Percentiles rank a stretch among this genome's conserved stretches.
phyloP scores from a whole-genome alignment of 2,329 filamentous ascomycete species.

The Trichophyton simii region DNA sequence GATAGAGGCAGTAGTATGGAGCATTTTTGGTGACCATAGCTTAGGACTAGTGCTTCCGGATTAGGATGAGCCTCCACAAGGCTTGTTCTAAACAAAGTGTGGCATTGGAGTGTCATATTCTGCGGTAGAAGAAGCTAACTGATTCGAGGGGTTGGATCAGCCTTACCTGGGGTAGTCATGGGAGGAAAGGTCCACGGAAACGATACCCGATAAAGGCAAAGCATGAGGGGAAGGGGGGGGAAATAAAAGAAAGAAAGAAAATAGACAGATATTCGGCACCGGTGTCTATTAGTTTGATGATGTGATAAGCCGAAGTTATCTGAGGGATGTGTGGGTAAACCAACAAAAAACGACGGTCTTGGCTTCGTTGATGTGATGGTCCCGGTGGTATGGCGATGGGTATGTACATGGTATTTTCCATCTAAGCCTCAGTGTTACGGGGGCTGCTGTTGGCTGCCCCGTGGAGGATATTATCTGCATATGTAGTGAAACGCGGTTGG shows the following conservation, averaged over 20 bases:
- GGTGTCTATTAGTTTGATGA: background rate
- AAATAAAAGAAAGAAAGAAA: background rate
- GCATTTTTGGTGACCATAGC: background rate
- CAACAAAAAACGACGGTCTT: background rate
- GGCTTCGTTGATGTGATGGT: background rate
- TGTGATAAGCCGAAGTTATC: background rate
- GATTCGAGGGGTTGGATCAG: background rate
- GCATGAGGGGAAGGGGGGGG: background rate
- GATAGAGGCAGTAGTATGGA: background rate
- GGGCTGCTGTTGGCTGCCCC: background rate
- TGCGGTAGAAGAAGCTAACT: background rate
- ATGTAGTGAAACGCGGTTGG: background rate
- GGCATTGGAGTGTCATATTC: background rate
- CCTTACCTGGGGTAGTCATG: background rate
- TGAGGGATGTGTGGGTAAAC: background rate
- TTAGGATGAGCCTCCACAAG: background rate
- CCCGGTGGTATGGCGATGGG: background rate
- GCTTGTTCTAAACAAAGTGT: conserved; percentile 3
- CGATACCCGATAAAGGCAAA: background rate
- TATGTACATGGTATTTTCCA: background rate
- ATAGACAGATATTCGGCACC: background rate
- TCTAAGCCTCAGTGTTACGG: background rate
- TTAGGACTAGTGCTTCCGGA: background rate
- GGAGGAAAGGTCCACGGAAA: background rate
- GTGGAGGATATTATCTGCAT: background rate